Percentiles rank a stretch among this genome's conserved stretches.
Evolutionary conservation across 108 stramenopile genomes (phyloP).

Genomic region (Parietichytrium sp.): DNA sequence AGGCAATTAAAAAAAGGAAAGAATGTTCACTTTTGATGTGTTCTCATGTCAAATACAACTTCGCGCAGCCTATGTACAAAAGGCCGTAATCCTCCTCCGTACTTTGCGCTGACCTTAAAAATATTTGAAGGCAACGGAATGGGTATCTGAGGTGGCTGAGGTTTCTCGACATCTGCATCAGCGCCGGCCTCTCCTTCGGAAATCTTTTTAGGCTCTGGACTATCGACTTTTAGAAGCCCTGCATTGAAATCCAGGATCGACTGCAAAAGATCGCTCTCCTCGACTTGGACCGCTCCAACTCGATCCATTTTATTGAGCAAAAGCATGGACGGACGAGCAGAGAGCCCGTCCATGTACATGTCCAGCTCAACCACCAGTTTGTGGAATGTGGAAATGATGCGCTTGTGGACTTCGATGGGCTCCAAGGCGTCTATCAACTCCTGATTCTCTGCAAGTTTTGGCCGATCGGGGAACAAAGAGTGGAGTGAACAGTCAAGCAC

Average conservation of each 20-base stretch:
- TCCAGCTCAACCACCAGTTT: background rate
- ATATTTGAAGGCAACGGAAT: too few species aligned
- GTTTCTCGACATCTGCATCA: background rate
- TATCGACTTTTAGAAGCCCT: background rate
- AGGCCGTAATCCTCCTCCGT: too few species aligned
- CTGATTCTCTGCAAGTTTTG: background rate
- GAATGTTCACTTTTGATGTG: too few species aligned
- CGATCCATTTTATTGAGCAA: slow-evolving; percentile 17
- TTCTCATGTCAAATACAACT: too few species aligned
- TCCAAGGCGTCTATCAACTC: background rate
- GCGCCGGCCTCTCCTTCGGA: background rate
- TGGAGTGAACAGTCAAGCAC: slow-evolving; percentile 50
- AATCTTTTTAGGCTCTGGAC: background rate
- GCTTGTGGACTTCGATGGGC: background rate
- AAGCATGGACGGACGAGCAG: background rate
- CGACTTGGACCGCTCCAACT: background rate
- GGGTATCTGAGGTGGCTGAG: too few species aligned
- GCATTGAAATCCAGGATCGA: background rate
- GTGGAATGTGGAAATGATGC: background rate
- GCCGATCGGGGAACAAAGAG: background rate
- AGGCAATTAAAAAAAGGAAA: too few species aligned
- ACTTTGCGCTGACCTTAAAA: too few species aligned
- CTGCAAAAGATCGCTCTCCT: background rate
- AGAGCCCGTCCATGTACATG: slow-evolving; percentile 10
- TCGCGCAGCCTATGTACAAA: too few species aligned